Conservation (phyloP, 2,329 filamentous ascomycete species). For the Coleophoma eucalyptorum region DNA sequence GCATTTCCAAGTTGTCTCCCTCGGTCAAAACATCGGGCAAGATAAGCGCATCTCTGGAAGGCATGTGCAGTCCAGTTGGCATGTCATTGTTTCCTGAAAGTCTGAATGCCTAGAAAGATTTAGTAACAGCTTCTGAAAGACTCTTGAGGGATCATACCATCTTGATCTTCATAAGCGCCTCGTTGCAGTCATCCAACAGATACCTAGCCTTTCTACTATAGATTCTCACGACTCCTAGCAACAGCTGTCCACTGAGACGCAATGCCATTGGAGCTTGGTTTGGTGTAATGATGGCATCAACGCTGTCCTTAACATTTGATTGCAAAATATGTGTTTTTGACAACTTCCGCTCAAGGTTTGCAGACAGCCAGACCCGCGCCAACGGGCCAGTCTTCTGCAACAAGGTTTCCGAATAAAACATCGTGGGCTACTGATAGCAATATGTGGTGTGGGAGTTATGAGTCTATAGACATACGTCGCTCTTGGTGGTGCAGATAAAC, state of each 20-base stretch:
- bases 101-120: slow-evolving; percentile 72
- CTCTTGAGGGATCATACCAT: slow-evolving; percentile 62
- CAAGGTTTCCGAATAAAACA: slow-evolving; percentile 98
- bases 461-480: no score
- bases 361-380: slow-evolving; percentile 96
- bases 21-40: slow-evolving; percentile 92
- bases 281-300: slow-evolving; percentile 90
- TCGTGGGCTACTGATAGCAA: slow-evolving; percentile 37
- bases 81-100: slow-evolving; percentile 94
- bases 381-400: slow-evolving; percentile 95
- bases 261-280: slow-evolving; percentile 93
- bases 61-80: slow-evolving; percentile 74
- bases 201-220: slow-evolving; percentile 98
- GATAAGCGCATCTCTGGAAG: slow-evolving; percentile 81
- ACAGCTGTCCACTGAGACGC: slow-evolving; percentile 86
- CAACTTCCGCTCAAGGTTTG: slow-evolving; percentile 97
- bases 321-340: slow-evolving; percentile 95
- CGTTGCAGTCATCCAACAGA: slow-evolving; percentile 93
- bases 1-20: slow-evolving; percentile 71
- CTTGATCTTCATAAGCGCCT: slow-evolving; percentile 96
- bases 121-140: slow-evolving; percentile 23
- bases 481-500: not conserved
- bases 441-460: no score
- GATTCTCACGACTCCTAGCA: slow-evolving; percentile 94
- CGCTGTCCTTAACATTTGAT: slow-evolving; percentile 90